These are phyloP conservation scores for Ustilago crameri DNA, from an alignment of 1,284 basidiomycete species.

Conservation along the genomic window DNA sequence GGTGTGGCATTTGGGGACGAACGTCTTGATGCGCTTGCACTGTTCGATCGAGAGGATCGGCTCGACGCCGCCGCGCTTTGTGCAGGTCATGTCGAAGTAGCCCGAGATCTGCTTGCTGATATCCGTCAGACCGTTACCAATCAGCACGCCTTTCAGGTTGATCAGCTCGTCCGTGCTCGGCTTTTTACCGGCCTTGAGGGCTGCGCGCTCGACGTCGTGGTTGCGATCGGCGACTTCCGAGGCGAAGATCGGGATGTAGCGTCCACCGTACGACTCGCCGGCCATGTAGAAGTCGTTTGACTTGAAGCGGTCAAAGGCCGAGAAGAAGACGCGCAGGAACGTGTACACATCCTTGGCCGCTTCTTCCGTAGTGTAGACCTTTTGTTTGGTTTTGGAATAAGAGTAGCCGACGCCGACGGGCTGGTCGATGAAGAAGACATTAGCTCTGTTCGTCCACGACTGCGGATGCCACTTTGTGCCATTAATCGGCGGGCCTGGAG, in stretches of 20 bases:
- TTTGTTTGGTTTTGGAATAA: conserved; percentile 76
- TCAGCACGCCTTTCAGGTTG: conserved; percentile 82
- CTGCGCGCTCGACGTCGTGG: conserved; percentile 69
- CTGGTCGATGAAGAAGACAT: conserved; percentile 79
- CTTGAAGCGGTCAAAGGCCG: conserved; percentile 63
- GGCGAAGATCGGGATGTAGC: conserved; percentile 85
- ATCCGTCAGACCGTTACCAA: conserved; percentile 75
- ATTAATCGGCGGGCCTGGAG: conserved; percentile 68
- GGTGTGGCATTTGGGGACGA: conserved; percentile 30
- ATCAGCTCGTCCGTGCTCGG: conserved; percentile 71
- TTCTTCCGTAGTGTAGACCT: conserved; percentile 63
- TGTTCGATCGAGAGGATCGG: conserved; percentile 49
- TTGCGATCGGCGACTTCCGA: conserved; percentile 84
- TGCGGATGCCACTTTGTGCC: conserved; percentile 75
- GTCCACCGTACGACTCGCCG: conserved; percentile 71
- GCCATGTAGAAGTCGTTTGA: conserved; percentile 61
- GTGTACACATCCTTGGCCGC: conserved; percentile 67
- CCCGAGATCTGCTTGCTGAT: conserved; percentile 43
- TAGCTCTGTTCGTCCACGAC: conserved; percentile 76
- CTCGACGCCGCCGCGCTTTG: conserved; percentile 38
- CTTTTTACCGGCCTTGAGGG: conserved; percentile 72
- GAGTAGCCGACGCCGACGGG: conserved; percentile 79
- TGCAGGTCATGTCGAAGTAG: conserved; percentile 63
- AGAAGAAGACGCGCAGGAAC: conserved; percentile 69
- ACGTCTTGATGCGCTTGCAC: conserved; percentile 50